Evolutionary conservation across 345 rosid genomes (phyloP), one percentile per base, ranked within the genome.

Genomic region (Salix dunnii): DNA sequence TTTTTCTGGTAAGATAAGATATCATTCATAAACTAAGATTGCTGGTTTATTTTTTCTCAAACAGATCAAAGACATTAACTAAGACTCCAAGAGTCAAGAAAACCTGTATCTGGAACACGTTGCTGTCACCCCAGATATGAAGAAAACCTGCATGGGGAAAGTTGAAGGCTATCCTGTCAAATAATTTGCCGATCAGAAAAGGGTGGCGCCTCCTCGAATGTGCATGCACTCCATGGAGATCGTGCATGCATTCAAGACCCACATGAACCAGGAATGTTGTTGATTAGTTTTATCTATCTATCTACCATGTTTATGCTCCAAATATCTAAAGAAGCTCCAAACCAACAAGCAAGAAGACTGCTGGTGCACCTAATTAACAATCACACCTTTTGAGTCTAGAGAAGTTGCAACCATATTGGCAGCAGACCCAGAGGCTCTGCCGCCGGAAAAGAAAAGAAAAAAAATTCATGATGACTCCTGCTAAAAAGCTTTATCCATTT

Each of bases 401-500:
- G 91, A 75, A 48, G 90, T 88, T 2, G 91, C 86, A 3, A 74
- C 87, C 14, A 90, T 77, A 73, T 85, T 90, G 13, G 67, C 1
- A 27, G 89, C 86, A 10, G 87, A 86, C 42, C 89, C 85, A 64
- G 90, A 88, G 17, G 86, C 83, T 30, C 11, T 76, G 46, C 89
- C 74, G 5, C 89, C 68, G 67, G 25, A 55, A 55, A 53, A 20
- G 61, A 46, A 11, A 42, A 38, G 10, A 87, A 88, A 0, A 89
- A 88, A 74, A 90, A 91, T 72, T 86, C 80, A 31, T 79, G 76
- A 16, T 90, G 82, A 9, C 10, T 68, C 61, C 82, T 80, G 38
- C 48, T 76, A 66, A 86, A 87, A 71, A 86, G 86, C 31, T 9
- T 77, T 67, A 85, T 80, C 80, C 84, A 18, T 81, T 75, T 86